These are phyloP conservation scores for Calycina herbarum DNA, from an alignment of 2,329 filamentous ascomycete genomes.

Conservation along the genomic window DNA sequence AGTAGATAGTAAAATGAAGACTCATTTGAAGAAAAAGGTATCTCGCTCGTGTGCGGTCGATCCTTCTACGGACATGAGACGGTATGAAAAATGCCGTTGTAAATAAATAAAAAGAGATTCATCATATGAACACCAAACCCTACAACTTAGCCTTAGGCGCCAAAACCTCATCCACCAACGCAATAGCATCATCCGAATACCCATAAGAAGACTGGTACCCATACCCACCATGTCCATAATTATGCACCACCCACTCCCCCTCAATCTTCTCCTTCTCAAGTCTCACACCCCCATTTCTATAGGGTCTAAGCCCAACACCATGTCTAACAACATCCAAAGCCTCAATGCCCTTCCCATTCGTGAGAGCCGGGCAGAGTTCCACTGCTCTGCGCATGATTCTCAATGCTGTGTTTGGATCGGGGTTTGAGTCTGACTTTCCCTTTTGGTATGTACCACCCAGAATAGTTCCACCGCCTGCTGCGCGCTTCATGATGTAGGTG, in stretches of 20 bases:
- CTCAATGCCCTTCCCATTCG: conserved; percentile 59
- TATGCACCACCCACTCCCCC: conserved; percentile 54
- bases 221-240: conserved; percentile 62
- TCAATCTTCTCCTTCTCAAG: conserved; percentile 62
- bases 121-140: not conserved
- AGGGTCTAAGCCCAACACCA: conserved; percentile 65
- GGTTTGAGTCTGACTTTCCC: conserved; percentile 61
- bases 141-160: conserved; percentile 12
- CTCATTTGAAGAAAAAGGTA: too few relatives aligned
- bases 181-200: conserved; percentile 65
- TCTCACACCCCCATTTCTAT: conserved; percentile 59
- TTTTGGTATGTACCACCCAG: conserved; percentile 68
- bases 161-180: conserved; percentile 59
- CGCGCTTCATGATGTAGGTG: conserved; percentile 68
- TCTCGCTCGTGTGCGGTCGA: too few relatives aligned
- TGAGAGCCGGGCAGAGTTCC: conserved; percentile 55
- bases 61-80: too few relatives aligned
- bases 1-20: too few relatives aligned
- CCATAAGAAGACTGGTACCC: conserved; percentile 68
- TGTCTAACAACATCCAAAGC: conserved; percentile 64
- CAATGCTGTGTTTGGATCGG: conserved; percentile 61
- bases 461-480: conserved; percentile 65
- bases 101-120: not conserved
- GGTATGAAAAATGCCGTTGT: not conserved
- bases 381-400: conserved; percentile 69